These are phyloP conservation scores for Rhodotorula sp. DNA, from an alignment of 1,284 basidiomycete species.

Conservation along the genomic window DNA sequence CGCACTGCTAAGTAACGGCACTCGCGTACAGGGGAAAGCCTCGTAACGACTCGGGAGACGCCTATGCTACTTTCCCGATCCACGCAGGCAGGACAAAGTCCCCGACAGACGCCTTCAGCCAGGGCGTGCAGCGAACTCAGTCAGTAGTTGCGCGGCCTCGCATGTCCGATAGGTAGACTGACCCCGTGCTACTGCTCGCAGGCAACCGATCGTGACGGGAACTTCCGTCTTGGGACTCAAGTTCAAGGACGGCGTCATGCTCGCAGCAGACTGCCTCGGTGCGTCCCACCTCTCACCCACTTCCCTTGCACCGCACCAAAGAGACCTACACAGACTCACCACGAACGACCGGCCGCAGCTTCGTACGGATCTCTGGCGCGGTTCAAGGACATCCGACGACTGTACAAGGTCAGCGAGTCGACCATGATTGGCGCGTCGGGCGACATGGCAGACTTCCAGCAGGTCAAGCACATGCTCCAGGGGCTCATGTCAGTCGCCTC, in stretches of 20 bases:
- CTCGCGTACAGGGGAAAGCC: slow-evolving; percentile 37
- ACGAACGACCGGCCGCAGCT: slow-evolving; percentile 55
- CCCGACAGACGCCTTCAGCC: slow-evolving; percentile 55
- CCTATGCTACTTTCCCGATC: slow-evolving; percentile 69
- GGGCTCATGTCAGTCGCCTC: slow-evolving; percentile 56
- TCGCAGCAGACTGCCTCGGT: slow-evolving; percentile 98
- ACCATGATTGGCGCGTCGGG: slow-evolving; percentile 90
- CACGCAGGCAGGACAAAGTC: slow-evolving; percentile 58
- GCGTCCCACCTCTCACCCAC: slow-evolving; percentile 14
- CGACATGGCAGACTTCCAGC: slow-evolving; percentile 98
- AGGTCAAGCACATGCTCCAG: slow-evolving; percentile 76
- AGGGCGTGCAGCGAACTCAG: slow-evolving; percentile 72
- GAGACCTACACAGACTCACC: neutral
- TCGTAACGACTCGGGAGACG: slow-evolving; percentile 67
- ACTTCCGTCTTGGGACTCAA: slow-evolving; percentile 91
- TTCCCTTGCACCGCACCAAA: neutral
- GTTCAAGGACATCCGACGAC: slow-evolving; percentile 90
- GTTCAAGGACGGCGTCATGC: slow-evolving; percentile 96
- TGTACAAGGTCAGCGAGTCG: slow-evolving; percentile 76
- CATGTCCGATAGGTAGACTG: no score
- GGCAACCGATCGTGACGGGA: slow-evolving; percentile 93
- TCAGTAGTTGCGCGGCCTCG: slow-evolving; percentile 49
- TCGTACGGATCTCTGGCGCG: slow-evolving; percentile 97
- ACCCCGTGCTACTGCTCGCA: slow-evolving; percentile 45
- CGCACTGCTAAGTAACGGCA: neutral